Evolutionary conservation across 208 protist genomes (phyloP).

Genomic region (Crithidia thermophila): DNA sequence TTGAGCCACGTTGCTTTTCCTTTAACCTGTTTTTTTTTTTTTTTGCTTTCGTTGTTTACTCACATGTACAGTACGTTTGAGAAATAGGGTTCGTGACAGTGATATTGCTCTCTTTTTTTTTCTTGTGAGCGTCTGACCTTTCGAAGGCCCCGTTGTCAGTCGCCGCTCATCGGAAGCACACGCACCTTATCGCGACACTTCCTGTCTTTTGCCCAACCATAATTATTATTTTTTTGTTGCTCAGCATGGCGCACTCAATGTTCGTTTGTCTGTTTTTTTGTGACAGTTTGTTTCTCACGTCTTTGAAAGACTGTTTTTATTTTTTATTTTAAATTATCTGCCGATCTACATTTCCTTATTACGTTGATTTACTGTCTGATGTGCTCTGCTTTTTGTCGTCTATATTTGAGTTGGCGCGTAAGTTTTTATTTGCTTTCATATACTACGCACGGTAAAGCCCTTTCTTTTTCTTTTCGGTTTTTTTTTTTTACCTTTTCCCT

Average conservation of each 20-base stretch:
- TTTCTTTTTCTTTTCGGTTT: not conserved
- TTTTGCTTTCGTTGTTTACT: conserved; percentile 23
- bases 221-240: too few species aligned
- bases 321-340: not conserved
- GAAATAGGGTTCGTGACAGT: too few species aligned
- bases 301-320: not conserved
- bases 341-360: too few species aligned
- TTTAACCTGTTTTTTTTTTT: conserved; percentile 13
- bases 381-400: conserved; percentile 4
- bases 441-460: not conserved
- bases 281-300: not conserved
- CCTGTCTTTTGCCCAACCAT: too few species aligned
- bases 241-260: too few species aligned
- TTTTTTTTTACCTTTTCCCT: conserved; percentile 7
- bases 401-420: not conserved
- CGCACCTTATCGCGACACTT: too few species aligned
- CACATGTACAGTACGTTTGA: too few species aligned
- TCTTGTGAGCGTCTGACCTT: not conserved
- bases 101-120: conserved; percentile 8
- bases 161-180: too few species aligned
- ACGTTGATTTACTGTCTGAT: too few species aligned
- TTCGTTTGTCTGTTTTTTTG: not conserved
- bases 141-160: too few species aligned
- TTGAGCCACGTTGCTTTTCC: conserved; percentile 8
- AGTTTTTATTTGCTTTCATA: conserved; percentile 13